Evolutionary conservation across 257 asterid species (phyloP).

Genomic region (Osmanthus fragrans): DNA sequence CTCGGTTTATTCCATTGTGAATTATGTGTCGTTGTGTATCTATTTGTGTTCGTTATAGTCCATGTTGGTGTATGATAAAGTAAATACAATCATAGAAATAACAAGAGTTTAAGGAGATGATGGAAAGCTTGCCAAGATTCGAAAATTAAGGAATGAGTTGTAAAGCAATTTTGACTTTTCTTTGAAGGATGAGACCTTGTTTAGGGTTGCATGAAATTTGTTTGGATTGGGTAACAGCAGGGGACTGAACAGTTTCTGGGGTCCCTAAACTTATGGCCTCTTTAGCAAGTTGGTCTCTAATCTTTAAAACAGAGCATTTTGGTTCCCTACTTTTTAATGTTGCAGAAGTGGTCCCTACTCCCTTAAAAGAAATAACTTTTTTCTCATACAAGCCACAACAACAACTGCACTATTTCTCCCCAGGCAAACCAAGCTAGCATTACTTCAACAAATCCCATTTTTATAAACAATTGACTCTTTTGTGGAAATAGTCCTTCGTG

Average conservation of each 20-base stretch:
- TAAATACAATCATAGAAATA: not conserved
- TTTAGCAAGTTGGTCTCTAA: not conserved
- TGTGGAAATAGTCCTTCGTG: not conserved
- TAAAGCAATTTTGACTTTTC: not conserved
- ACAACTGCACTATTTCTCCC: not conserved
- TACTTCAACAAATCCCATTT: not conserved
- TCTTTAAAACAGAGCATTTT: not conserved
- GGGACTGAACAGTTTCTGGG: not conserved
- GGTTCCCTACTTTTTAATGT: not conserved
- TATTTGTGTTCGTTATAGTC: not conserved
- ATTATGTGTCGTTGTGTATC: not conserved
- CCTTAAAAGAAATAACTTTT: not conserved
- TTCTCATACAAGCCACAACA: not conserved
- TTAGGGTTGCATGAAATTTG: too few relatives aligned
- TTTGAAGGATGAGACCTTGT: too few relatives aligned
- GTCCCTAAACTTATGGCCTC: not conserved
- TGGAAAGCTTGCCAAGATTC: too few relatives aligned
- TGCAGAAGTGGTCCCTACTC: not conserved
- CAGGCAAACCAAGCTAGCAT: not conserved
- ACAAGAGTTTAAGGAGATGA: not conserved
- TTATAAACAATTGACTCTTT: not conserved
- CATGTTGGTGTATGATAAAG: not conserved
- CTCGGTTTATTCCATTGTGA: not conserved
- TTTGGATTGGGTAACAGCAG: too few relatives aligned
- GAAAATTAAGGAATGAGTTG: not conserved